Percentiles rank a stretch among this genome's conserved stretches.
Evolutionary conservation across 2,329 filamentous ascomycete species (phyloP).

Genomic region (Aspergillus pseudoviridinutans): DNA sequence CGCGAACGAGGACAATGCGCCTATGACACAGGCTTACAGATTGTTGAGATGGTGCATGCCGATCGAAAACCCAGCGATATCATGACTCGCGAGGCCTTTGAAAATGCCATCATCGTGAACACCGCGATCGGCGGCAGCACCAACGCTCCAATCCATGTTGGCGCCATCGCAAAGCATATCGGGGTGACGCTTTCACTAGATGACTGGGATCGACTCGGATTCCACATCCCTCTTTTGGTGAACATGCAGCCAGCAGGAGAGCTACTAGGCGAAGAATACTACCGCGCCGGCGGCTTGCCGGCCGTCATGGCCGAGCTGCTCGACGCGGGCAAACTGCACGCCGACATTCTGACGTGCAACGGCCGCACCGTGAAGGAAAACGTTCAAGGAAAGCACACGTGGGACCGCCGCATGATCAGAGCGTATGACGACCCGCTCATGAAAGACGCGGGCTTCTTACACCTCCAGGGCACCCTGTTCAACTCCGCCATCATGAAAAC

Average conservation of each 20-base stretch:
- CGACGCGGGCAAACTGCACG: slow-evolving; percentile 46
- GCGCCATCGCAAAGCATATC: slow-evolving; percentile 53
- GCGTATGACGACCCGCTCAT: slow-evolving; percentile 46
- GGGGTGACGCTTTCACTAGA: slow-evolving; percentile 49
- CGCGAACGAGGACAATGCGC: slow-evolving; percentile 47
- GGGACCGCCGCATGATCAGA: slow-evolving; percentile 49
- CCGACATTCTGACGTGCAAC: slow-evolving; percentile 44
- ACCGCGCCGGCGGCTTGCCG: slow-evolving; percentile 51
- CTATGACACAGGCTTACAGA: slow-evolving; percentile 47
- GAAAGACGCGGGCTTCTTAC: slow-evolving; percentile 50
- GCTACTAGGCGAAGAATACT: slow-evolving; percentile 52
- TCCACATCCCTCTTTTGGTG: slow-evolving; percentile 48
- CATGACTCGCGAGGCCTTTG: slow-evolving; percentile 53
- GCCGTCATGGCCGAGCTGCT: slow-evolving; percentile 53
- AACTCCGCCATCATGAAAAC: slow-evolving; percentile 54
- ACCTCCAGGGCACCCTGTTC: slow-evolving; percentile 47
- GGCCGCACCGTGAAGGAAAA: slow-evolving; percentile 46
- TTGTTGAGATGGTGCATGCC: slow-evolving; percentile 49
- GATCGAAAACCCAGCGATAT: slow-evolving; percentile 53
- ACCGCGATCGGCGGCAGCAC: slow-evolving; percentile 56
- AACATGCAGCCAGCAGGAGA: slow-evolving; percentile 55
- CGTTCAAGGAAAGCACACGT: slow-evolving; percentile 43
- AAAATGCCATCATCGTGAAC: slow-evolving; percentile 54
- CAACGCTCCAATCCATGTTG: slow-evolving; percentile 55
- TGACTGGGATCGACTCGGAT: slow-evolving; percentile 53